Evolutionary conservation across 495 filamentous ascomycete species (phyloP), one percentile per base, ranked within the genome.

Genomic region (Umbilicaria muhlenbergii): DNA sequence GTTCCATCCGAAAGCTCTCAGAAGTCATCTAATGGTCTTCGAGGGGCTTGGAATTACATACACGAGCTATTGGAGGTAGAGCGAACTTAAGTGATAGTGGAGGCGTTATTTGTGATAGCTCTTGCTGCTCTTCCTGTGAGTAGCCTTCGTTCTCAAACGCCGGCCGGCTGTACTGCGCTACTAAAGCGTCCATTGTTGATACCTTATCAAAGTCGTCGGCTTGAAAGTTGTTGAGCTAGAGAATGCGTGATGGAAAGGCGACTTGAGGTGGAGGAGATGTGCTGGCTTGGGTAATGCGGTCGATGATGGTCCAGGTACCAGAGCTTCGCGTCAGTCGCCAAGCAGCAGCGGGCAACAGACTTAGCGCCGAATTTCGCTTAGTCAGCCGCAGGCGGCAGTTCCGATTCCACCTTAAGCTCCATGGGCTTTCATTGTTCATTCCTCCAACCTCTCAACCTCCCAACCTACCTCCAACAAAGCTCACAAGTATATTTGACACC

Each of bases 31-130:
- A 34, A 40, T n/a, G 17, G 32, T 32, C 7, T 43, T 15, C 19
- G 16, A 36, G 40, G 19, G 35, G 34, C 15, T 44, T 11, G 31
- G 21, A 11, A 33, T 7, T 58, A 59, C 78, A 60, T 67, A 95
- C 88, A 57, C 91, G 83, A 47, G 83, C 77, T 63, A 95, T 75
- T n/a, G 91, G 89, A 43, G 91, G 91, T 60, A 98, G 78, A 52
- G 81, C 77, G 63, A 98, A 98, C 60, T 83, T 87, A 51, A 94
- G 76, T 15, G 82, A 86, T 48, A 93, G 64, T 51, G 85, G 75
- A 48, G 79, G 73, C 42, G 74, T 68, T 50, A 75, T 68, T 48
- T 74, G 66, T 55, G 65, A 70, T 52, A 83, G 69, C 54, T 92
- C 83, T 53, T 77, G 67, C 58, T 88, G 74, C 49, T 92, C 80